Evolutionary conservation across 805 yeast species (phyloP).

Genomic region (Sugiyamaella qingdaonensis): DNA sequence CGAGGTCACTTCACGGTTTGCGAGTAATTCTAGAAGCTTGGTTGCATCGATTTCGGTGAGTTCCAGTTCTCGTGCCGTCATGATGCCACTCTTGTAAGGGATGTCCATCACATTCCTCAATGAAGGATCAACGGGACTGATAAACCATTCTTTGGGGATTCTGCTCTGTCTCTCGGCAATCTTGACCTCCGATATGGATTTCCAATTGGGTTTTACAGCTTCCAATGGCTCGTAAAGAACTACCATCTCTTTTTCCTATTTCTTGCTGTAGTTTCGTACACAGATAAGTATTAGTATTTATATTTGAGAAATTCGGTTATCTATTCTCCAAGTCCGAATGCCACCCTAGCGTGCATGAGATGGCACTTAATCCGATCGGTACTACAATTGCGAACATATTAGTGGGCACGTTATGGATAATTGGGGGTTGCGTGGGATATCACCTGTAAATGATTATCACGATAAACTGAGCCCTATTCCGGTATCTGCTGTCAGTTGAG

Average conservation of each 20-base stretch:
- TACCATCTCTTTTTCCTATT: background rate
- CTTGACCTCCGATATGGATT: background rate
- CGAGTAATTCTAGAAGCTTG: background rate
- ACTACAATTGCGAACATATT: no score
- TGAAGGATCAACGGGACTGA: background rate
- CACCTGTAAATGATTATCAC: no score
- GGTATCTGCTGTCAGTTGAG: no score
- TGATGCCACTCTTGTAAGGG: background rate
- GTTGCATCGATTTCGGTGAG: background rate
- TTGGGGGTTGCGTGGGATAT: no score
- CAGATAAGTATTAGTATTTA: no score
- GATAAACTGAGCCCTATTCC: no score
- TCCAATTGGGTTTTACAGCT: background rate
- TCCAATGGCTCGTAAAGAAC: background rate
- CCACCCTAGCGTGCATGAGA: no score
- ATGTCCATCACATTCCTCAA: background rate
- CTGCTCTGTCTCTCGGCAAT: background rate
- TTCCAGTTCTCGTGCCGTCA: background rate
- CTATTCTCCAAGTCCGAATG: no score
- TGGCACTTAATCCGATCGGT: no score
- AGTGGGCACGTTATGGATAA: no score
- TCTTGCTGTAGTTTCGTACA: no score
- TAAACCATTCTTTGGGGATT: background rate
- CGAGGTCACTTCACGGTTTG: background rate
- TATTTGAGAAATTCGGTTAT: no score